These are phyloP conservation scores for Oryza australiensis DNA, from an alignment of 176 grass and related monocot genomes.

Conservation along the genomic window DNA sequence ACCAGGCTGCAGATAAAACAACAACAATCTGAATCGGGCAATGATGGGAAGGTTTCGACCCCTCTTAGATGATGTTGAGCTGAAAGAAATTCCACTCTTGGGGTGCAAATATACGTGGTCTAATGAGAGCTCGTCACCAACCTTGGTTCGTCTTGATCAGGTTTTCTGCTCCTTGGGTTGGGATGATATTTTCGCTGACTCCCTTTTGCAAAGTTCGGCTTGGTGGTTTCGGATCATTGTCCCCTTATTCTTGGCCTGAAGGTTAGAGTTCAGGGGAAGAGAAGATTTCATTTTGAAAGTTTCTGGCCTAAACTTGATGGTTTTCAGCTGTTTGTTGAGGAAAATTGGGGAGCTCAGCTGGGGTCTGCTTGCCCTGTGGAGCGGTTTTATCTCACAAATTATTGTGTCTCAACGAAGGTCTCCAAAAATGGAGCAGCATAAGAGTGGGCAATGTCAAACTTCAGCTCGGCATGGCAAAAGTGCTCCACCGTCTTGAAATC, in stretches of 20 bases:
- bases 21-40: too few species aligned
- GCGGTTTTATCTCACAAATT: neutral
- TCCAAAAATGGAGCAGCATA: neutral
- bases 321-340: neutral
- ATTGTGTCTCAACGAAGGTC: too few species aligned
- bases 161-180: neutral
- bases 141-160: neutral
- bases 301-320: neutral
- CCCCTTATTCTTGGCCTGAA: neutral
- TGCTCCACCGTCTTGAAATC: too few species aligned
- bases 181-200: neutral
- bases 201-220: neutral
- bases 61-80: too few species aligned
- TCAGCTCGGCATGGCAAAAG: too few species aligned
- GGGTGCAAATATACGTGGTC: neutral
- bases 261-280: neutral
- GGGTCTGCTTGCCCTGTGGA: accelerated
- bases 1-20: too few species aligned
- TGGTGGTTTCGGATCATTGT: neutral
- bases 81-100: neutral
- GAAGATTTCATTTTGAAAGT: neutral
- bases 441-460: too few species aligned
- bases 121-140: neutral
- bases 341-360: neutral
- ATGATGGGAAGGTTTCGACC: too few species aligned